Conservation (phyloP, 2,329 filamentous ascomycete species). For the Metarhizium robertsii region DNA sequence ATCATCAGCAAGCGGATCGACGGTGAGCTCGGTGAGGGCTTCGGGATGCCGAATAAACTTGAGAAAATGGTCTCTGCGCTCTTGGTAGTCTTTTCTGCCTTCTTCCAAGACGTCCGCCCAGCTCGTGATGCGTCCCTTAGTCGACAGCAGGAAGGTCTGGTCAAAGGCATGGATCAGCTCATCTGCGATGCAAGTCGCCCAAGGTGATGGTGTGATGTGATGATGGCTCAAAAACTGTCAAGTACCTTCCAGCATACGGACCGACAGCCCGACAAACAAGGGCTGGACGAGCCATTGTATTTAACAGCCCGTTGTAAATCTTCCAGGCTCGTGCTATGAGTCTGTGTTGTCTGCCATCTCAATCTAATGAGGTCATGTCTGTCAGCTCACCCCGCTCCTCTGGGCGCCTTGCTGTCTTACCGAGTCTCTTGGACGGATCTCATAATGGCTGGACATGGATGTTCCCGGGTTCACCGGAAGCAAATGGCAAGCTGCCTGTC, state of each 20-base stretch:
- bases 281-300: conserved; percentile 47
- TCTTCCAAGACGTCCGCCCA: conserved; percentile 62
- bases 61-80: conserved; percentile 64
- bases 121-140: conserved; percentile 50
- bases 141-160: conserved; percentile 74
- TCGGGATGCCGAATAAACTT: conserved; percentile 79
- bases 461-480: background rate
- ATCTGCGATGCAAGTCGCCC: conserved; percentile 2
- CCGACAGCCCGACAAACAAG: conserved; percentile 63
- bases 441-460: conserved; percentile 17
- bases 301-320: conserved; percentile 57
- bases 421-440: conserved; percentile 27
- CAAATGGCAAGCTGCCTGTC: background rate
- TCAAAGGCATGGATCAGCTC: conserved; percentile 7
- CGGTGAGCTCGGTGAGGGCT: conserved; percentile 57
- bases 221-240: background rate
- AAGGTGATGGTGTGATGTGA: background rate
- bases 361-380: conserved; percentile 31
- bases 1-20: conserved; percentile 84
- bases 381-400: background rate
- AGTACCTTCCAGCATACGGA: conserved; percentile 87
- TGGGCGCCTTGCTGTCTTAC: conserved; percentile 17
- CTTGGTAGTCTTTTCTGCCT: conserved; percentile 64
- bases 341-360: conserved; percentile 59
- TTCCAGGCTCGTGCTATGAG: conserved; percentile 45